Evolutionary conservation across 768 basidiomycete genomes (phyloP).

Genomic region (Trametes cubensis): DNA sequence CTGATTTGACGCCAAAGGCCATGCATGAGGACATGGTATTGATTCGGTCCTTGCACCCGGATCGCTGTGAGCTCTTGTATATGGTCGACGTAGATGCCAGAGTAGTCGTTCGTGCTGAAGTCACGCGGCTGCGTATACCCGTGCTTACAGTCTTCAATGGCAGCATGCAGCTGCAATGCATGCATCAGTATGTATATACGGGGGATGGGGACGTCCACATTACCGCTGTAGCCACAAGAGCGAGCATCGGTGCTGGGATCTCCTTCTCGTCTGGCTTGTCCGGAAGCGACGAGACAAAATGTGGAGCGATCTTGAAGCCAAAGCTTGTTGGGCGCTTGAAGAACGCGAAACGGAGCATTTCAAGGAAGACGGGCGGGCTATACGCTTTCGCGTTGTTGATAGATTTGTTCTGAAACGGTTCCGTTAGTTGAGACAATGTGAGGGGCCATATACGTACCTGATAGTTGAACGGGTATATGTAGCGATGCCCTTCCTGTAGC

Average conservation of each 20-base stretch:
- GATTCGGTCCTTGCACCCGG: no score
- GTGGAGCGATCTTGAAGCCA: background rate
- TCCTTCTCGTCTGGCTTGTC: slow-evolving; percentile 15
- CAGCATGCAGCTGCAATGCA: no score
- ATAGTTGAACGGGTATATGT: slow-evolving; percentile 3
- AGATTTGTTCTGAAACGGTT: background rate
- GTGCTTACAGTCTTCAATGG: no score
- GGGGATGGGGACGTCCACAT: no score
- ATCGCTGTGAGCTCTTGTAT: no score
- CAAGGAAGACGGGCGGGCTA: background rate
- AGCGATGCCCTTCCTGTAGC: background rate
- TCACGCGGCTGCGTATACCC: no score
- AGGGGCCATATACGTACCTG: background rate
- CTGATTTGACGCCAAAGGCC: no score
- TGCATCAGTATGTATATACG: no score
- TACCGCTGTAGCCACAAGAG: slow-evolving; percentile 2
- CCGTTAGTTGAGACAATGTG: no score
- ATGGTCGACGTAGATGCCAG: no score
- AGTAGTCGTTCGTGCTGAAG: no score
- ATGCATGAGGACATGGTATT: no score
- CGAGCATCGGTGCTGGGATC: slow-evolving; percentile 9
- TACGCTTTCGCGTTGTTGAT: background rate
- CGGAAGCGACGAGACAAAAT: background rate
- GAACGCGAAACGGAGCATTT: background rate
- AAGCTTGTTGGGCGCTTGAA: background rate